Evolutionary conservation across 495 filamentous ascomycete genomes (phyloP), one percentile per base, ranked within the genome.

Genomic region (Penicillium dipodomyicola): DNA sequence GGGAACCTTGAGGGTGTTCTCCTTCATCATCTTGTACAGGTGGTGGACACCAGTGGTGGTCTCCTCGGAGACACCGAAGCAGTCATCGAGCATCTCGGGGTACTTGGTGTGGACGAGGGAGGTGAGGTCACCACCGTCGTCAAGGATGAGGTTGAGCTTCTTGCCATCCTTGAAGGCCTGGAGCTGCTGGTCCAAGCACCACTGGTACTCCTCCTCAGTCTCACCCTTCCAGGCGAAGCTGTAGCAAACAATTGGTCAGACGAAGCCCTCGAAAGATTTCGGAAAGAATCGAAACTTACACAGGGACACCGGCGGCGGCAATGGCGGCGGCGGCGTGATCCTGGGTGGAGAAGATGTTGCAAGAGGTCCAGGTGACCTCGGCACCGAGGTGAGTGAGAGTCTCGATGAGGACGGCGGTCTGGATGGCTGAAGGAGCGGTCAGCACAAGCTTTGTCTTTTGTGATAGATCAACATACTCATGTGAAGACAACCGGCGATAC

Each of bases 1-100:
- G 56, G 94, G 94, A 60, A 96, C 89, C 49, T 95, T 87, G 61
- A 98, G 91, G 73, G 86, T 86, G 73, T 85, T 83, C 52, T 87
- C 84, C 87, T 97, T 97, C 73, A 97, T 77, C 92, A 97, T 97
- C 65, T 85, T 82, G 87, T 97, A 98, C 44, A 98, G 84, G 81
- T 98, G 94, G 87, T 98, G 94, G 67, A 98, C 94, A 83, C 94
- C 94, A 49, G 94, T 98, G 73, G 94, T 98, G 67, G 94, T 98
- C 86, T 98, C 94, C 85, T 98, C 94, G 30, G 93, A 97, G 65
- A 98, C 82, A 83, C 94, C 94, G 78, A 84, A 97, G 89, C 94
- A 97, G 82, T 84, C 91, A 77, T 95, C 86, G 63, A 98, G 87
- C 89, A 91, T 87, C 72, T 97, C 90, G 50, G 94, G 95, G 83